Evolutionary conservation across 306 rosid genomes (phyloP), one percentile per base, ranked within the genome.

Genomic region (Cyamopsis tetragonoloba): DNA sequence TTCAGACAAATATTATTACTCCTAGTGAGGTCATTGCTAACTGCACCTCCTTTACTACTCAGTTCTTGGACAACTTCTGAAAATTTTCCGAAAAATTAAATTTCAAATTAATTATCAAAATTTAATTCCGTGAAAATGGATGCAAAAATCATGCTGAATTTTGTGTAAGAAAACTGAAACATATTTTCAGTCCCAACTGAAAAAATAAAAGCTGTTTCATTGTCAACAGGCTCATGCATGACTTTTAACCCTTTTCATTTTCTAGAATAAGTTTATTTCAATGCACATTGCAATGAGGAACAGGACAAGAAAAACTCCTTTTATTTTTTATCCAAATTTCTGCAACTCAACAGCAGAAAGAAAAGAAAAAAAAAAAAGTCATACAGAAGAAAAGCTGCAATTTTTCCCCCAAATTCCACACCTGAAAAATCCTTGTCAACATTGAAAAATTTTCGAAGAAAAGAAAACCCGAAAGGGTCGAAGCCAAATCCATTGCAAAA

Each of bases 221-320:
- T 68, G 95, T 92, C 98, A 85, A 87, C 81, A n/a, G n/a, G 75
- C 74, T 75, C 84, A 77, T 81, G 96, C 87, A 84, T 70, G 80
- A 48, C 38, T 48, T 71, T 9, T 23, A 65, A 42, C 14, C 10
- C 13, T 32, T 56, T 48, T 31, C 58, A 28, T 68, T 73, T 61
- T 28, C 54, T 13, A 57, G 14, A 48, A 13, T 22, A 19, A 67
- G 37, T 24, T 51, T 28, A 69, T 80, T 76, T n/a, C 49, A 48
- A 77, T 5, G 10, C 13, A 73, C 24, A 68, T n/a, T 23, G 39
- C 20, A 55, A 50, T 27, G 55, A 59, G 63, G 65, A 79, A 85
- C 50, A 74, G 7, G 90, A 92, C 89, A 85, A 85, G 73, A 48
- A 66, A 84, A 67, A 37, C 0, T n/a, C 35, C 80, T 68, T 31